phyloP scores from a whole-genome alignment of 306 rosid species.

The Sicyos baderoa region DNA sequence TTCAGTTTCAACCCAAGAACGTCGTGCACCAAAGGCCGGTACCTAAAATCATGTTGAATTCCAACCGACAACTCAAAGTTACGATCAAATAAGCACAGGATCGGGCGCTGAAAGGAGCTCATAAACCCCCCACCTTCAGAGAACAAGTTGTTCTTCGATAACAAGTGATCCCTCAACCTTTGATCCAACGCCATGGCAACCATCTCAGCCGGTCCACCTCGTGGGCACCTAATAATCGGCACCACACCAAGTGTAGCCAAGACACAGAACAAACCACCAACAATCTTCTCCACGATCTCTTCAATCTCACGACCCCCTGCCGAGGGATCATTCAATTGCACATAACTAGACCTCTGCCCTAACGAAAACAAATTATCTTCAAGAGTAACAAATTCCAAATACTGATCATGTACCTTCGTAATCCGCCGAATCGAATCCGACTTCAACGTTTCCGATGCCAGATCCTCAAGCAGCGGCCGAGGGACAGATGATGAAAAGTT shows the following conservation, averaged over 20 bases:
- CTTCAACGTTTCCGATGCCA: constrained; percentile 65
- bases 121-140: constrained; percentile 58
- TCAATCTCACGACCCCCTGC: constrained; percentile 93
- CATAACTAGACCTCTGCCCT: constrained; percentile 59
- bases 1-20: constrained; percentile 79
- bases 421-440: constrained; percentile 65
- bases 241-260: constrained; percentile 79
- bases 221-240: constrained; percentile 72
- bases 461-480: constrained; percentile 81
- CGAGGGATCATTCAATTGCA: constrained; percentile 79
- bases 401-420: constrained; percentile 90
- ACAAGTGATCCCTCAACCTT: constrained; percentile 77
- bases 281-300: constrained; percentile 74
- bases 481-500: constrained; percentile 83
- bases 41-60: constrained; percentile 89
- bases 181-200: constrained; percentile 87
- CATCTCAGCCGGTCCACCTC: constrained; percentile 96
- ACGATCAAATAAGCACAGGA: constrained; percentile 81
- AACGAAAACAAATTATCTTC: constrained; percentile 81
- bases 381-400: constrained; percentile 75
- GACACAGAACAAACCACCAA: constrained; percentile 66
- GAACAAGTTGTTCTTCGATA: constrained; percentile 79
- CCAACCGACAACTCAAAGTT: constrained; percentile 86
- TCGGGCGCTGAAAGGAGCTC: constrained; percentile 80
- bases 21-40: constrained; percentile 82